These are phyloP conservation scores for Marvania coccoides DNA, from an alignment of 139 green algal genomes.

Conservation along the genomic window DNA sequence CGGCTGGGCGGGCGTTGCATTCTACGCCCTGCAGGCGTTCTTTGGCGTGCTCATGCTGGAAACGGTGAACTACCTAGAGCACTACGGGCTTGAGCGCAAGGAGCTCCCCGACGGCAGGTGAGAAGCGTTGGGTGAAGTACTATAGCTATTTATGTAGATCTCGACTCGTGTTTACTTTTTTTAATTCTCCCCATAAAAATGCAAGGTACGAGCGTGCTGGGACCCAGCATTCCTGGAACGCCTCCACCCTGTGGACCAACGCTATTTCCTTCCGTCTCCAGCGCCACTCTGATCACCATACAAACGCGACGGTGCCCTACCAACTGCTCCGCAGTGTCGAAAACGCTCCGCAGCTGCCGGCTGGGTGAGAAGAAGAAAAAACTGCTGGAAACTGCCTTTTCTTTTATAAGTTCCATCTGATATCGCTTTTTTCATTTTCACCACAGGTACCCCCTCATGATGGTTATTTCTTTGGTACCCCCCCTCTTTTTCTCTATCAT, in stretches of 20 bases:
- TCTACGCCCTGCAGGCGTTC: constrained; percentile 24
- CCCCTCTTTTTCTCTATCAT: constrained; percentile 44
- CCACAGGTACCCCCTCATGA: constrained; percentile 4
- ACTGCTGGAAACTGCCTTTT: constrained; percentile 26
- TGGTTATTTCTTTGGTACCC: constrained; percentile 26
- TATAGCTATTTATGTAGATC: neutral
- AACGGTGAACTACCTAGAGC: constrained; percentile 60
- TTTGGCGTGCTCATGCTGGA: constrained; percentile 28
- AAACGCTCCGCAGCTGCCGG: constrained; percentile 47
- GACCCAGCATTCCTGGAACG: constrained; percentile 52
- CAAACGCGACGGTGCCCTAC: constrained; percentile 32
- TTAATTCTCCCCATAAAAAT: neutral
- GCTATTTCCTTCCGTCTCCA: constrained; percentile 38
- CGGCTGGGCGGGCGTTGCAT: constrained; percentile 8
- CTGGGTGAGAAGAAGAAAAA: too few relatives aligned
- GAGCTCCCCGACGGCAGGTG: constrained; percentile 16
- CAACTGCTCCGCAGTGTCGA: constrained; percentile 32
- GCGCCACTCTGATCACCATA: constrained; percentile 56
- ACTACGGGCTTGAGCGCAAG: constrained; percentile 46
- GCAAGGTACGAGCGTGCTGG: constrained; percentile 40
- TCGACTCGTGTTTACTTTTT: neutral
- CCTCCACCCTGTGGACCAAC: constrained; percentile 35
- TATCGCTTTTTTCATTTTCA: neutral
- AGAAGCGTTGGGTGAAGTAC: neutral
- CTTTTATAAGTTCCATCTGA: neutral